Evolutionary conservation across 2,329 filamentous ascomycete species (phyloP).

Genomic region (Botryotinia convoluta): DNA sequence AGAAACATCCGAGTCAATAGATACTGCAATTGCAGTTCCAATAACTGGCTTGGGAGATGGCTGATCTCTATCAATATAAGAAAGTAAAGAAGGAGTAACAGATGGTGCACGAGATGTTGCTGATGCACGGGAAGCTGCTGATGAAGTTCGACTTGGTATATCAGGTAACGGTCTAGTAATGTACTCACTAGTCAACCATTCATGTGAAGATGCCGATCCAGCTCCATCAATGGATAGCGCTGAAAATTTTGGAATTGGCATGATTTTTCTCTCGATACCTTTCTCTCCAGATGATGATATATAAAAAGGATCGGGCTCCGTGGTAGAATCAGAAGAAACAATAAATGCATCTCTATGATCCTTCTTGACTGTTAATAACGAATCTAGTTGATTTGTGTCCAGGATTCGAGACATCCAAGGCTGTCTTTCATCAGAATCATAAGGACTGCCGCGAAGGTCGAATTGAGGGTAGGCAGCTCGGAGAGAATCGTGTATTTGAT

Average conservation of each 20-base stretch:
- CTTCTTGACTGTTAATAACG: neutral
- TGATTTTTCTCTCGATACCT: neutral
- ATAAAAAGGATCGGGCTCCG: constrained; percentile 10
- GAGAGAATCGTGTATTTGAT: constrained; percentile 18
- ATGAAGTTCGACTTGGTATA: constrained; percentile 12
- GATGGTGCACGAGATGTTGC: constrained; percentile 23
- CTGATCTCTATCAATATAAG: constrained; percentile 25
- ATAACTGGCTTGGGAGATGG: constrained; percentile 26
- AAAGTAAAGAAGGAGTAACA: constrained; percentile 25
- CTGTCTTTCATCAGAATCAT: neutral
- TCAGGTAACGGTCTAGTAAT: constrained; percentile 17
- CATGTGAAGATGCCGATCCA: neutral
- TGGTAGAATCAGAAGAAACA: neutral
- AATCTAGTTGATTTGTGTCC: neutral
- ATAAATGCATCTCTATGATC: constrained; percentile 16
- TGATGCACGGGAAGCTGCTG: constrained; percentile 14
- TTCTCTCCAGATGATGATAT: neutral
- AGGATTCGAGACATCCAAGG: neutral
- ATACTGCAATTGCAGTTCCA: constrained; percentile 23
- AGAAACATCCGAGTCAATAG: constrained; percentile 15
- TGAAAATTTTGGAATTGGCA: neutral
- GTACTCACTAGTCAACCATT: constrained; percentile 12
- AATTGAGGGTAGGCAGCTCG: constrained; percentile 6
- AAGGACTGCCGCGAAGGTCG: neutral
- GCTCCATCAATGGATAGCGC: constrained; percentile 7